phyloP scores from a whole-genome alignment of 768 basidiomycete species.

The Infundibulicybe gibba region DNA sequence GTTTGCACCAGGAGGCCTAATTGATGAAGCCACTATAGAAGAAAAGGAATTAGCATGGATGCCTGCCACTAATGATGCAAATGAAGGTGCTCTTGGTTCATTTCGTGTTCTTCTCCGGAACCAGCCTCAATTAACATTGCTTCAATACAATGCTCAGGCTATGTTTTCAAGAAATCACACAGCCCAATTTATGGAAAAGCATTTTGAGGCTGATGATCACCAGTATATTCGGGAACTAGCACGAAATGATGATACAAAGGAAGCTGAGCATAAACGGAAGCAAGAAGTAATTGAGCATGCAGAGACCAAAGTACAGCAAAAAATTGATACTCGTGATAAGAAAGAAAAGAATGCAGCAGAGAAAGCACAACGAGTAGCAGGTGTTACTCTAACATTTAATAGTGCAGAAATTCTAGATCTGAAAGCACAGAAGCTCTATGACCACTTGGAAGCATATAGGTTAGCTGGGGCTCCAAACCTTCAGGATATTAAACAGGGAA shows the following conservation, averaged over 20 bases:
- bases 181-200: conserved; percentile 16
- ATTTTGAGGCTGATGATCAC: conserved; percentile 1
- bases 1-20: conserved; percentile 22
- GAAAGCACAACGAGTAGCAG: neutral
- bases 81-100: conserved; percentile 23
- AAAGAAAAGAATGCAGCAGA: neutral
- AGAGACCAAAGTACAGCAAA: neutral
- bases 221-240: neutral
- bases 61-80: conserved; percentile 25
- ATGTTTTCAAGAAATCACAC: conserved; percentile 21
- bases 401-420: too few species aligned
- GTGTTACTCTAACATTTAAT: too few species aligned
- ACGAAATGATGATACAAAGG: neutral
- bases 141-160: conserved; percentile 16
- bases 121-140: conserved; percentile 11
- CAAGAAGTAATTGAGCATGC: neutral
- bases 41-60: conserved; percentile 20
- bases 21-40: conserved; percentile 15
- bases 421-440: too few species aligned
- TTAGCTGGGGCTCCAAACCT: too few species aligned
- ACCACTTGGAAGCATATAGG: too few species aligned
- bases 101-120: conserved; percentile 12
- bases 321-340: neutral
- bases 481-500: too few species aligned
- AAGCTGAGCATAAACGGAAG: neutral